phyloP scores from a whole-genome alignment of 495 filamentous ascomycete species.

The Pseudoneurospora amorphoporcata region DNA sequence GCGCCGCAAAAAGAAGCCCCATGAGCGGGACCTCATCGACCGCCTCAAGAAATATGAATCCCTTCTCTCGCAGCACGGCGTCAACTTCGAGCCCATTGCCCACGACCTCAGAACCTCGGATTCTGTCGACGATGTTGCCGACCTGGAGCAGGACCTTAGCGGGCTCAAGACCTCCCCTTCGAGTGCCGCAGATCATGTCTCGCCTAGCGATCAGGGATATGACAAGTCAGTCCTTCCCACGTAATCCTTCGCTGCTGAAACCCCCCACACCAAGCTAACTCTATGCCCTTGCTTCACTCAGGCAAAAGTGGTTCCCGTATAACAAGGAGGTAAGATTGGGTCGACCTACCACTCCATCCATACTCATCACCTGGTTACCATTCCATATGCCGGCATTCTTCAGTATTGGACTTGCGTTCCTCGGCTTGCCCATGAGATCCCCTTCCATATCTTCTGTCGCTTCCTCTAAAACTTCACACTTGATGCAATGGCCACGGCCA shows the following conservation, averaged over 20 bases:
- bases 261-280: neutral
- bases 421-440: neutral
- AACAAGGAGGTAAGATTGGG: slow-evolving; percentile 30
- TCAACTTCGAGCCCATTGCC: slow-evolving; percentile 35
- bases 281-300: neutral
- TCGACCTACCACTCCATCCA: neutral
- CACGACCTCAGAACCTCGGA: slow-evolving; percentile 32
- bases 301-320: slow-evolving; percentile 31
- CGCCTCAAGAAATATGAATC: slow-evolving; percentile 46
- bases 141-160: slow-evolving; percentile 37
- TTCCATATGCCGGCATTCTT: neutral
- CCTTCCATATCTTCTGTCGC: neutral
- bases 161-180: slow-evolving; percentile 30
- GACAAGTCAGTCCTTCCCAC: slow-evolving; percentile 19
- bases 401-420: neutral
- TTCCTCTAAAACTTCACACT: neutral
- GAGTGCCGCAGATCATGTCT: slow-evolving; percentile 20
- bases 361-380: neutral
- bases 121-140: slow-evolving; percentile 36
- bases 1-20: slow-evolving; percentile 47
- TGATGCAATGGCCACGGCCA: neutral
- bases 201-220: slow-evolving; percentile 15
- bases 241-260: neutral
- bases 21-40: slow-evolving; percentile 41
- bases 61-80: slow-evolving; percentile 41